Evolutionary conservation across 2,329 filamentous ascomycete species (phyloP).

Genomic region (Hypoxylon sp.): DNA sequence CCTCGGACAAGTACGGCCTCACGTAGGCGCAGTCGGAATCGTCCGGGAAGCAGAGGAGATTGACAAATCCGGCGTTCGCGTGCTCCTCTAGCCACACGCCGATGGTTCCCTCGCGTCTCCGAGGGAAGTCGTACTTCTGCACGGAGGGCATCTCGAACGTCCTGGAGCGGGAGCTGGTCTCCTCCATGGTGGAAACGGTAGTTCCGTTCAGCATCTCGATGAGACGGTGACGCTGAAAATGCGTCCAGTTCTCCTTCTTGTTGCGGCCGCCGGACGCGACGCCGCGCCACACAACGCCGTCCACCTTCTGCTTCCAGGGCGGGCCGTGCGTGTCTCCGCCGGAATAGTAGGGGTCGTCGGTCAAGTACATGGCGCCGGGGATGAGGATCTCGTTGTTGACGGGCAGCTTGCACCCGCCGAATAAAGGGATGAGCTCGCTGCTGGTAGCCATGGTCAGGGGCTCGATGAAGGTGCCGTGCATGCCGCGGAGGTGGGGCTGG

Average conservation of each 20-base stretch:
- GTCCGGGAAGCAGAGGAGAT: conserved; percentile 43
- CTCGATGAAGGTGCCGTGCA: conserved; percentile 64
- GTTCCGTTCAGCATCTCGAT: conserved; percentile 74
- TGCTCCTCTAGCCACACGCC: conserved; percentile 41
- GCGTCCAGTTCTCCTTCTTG: conserved; percentile 66
- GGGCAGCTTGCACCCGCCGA: conserved; percentile 66
- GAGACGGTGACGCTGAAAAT: conserved; percentile 76
- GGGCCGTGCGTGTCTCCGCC: conserved; percentile 64
- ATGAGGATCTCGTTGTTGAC: conserved; percentile 69
- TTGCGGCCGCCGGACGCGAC: conserved; percentile 67
- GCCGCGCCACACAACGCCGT: conserved; percentile 69
- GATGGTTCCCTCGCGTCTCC: conserved; percentile 40
- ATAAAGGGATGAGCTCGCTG: conserved; percentile 63
- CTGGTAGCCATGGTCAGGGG: conserved; percentile 58
- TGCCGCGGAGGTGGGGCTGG: conserved; percentile 55
- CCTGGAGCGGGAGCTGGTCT: conserved; percentile 48
- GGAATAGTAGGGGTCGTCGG: conserved; percentile 64
- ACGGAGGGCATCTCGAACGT: conserved; percentile 59
- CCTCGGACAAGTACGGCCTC: conserved; percentile 34
- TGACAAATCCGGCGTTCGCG: conserved; percentile 42
- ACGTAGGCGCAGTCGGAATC: conserved; percentile 41
- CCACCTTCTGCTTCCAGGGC: conserved; percentile 64
- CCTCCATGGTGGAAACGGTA: conserved; percentile 58
- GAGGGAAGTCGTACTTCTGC: conserved; percentile 53
- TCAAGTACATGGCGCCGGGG: conserved; percentile 69